These are phyloP conservation scores for Euphorbia lathyris DNA, from an alignment of 345 rosid genomes.

Conservation along the genomic window DNA sequence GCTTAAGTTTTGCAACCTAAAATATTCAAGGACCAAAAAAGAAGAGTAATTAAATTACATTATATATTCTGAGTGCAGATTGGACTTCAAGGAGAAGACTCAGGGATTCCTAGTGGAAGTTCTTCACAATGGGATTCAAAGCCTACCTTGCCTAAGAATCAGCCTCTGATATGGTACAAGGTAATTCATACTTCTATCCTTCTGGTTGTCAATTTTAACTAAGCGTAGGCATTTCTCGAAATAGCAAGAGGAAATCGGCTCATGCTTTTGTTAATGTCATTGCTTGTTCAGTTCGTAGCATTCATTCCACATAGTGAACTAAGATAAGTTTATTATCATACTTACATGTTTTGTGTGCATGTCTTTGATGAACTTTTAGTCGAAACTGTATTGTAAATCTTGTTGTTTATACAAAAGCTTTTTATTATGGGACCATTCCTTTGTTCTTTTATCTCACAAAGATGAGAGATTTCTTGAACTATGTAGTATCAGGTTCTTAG, in stretches of 20 bases:
- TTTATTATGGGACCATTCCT: background rate
- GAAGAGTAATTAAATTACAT: background rate
- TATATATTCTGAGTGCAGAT: slow-evolving; percentile 38
- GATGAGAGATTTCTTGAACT: background rate
- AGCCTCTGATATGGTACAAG: slow-evolving; percentile 94
- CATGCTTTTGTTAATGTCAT: background rate
- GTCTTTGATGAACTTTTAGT: background rate
- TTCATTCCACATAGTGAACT: background rate
- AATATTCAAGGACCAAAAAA: background rate
- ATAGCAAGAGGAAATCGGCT: background rate
- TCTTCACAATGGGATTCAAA: slow-evolving; percentile 69
- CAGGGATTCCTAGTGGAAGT: slow-evolving; percentile 56
- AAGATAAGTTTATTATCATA: background rate
- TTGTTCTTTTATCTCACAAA: background rate
- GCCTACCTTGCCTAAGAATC: slow-evolving; percentile 64
- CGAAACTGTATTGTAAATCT: background rate
- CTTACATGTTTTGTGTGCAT: background rate
- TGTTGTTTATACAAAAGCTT: background rate
- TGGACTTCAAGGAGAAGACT: slow-evolving; percentile 90
- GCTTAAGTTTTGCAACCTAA: slow-evolving; percentile 9
- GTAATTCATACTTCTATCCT: slow-evolving; percentile 31
- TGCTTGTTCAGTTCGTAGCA: background rate
- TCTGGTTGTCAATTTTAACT: background rate
- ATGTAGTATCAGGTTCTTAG: slow-evolving; percentile 7
- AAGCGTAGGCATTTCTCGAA: slow-evolving; percentile 1